Base-by-base conservation (phyloP, 768 basidiomycete genomes). In the Phylloporus sp. region DNA sequence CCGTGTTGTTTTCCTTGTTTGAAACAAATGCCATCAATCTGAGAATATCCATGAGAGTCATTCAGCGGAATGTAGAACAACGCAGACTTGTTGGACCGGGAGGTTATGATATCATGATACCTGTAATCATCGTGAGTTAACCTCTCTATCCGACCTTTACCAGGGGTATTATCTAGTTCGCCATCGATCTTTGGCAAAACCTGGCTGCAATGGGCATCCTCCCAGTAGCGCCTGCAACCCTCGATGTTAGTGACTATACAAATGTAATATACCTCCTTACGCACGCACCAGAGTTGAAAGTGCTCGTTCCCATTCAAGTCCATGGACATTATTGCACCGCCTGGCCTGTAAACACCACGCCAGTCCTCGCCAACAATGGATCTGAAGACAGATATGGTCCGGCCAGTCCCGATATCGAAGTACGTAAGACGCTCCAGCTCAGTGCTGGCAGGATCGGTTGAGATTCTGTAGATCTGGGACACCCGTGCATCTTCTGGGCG, bases 221-320 rank as follows among this genome's bases (percentile, higher is more conserved):
- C 74, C 75, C 75, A 76, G 57, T 74, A 73, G 28, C 75, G 74
- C 71, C 72, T 72, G 18, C 20, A 42, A 45, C 16, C 18, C 13
- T 23, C 15, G 18, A 47, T 5, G 10, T 50, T 26, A 55, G 41
- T 3, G 28, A 32, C 22, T 23, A 35, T 27, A 36, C n/a, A 11
- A 6, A 10, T 20, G 22, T 20, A 24, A 36, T 4, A 12, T n/a
- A 20, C 15, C 23, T 32, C 20, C 13, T 22, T 15, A 16, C 8
- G 23, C 23, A 57, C 67, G 24, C 51, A 67, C 74, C 74, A 75
- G 26, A 75, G 63, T n/a, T 76, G 75, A 45, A 67, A 73, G 27
- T 67, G 67, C 36, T 74, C 72, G 34, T 68, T 74, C 43, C 73
- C 73, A 27, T 69, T 67, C 24, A 73, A 68, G 46, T 74, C 73